Evolutionary conservation across 2,329 filamentous ascomycete genomes (phyloP).

Genomic region (Ophiostoma populinum): DNA sequence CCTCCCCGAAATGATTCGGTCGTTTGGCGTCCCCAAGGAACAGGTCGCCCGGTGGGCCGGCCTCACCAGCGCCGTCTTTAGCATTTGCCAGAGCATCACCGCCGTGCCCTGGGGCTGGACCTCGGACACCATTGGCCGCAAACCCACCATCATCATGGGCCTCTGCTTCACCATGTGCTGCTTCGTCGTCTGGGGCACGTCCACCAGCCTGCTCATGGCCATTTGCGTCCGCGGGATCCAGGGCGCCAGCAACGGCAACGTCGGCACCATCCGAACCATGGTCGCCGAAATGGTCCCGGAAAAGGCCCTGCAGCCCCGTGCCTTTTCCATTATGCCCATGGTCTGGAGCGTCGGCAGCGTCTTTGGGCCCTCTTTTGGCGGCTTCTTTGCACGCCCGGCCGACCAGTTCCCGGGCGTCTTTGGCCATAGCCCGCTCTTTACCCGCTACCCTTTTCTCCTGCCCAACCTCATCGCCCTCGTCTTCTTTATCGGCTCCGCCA

Average conservation of each 20-base stretch:
- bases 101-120: slow-evolving; percentile 60
- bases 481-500: slow-evolving; percentile 64
- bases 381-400: slow-evolving; percentile 67
- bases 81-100: slow-evolving; percentile 51
- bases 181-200: slow-evolving; percentile 71
- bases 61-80: slow-evolving; percentile 54
- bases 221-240: slow-evolving; percentile 61
- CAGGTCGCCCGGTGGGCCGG: slow-evolving; percentile 71
- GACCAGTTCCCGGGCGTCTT: slow-evolving; percentile 58
- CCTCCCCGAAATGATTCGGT: slow-evolving; percentile 67
- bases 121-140: slow-evolving; percentile 66
- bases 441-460: slow-evolving; percentile 62
- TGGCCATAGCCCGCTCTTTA: slow-evolving; percentile 48
- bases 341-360: slow-evolving; percentile 78
- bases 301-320: slow-evolving; percentile 68
- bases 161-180: slow-evolving; percentile 65
- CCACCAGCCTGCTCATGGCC: slow-evolving; percentile 62
- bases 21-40: slow-evolving; percentile 53
- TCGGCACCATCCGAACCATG: slow-evolving; percentile 83
- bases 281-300: slow-evolving; percentile 87
- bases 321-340: slow-evolving; percentile 86
- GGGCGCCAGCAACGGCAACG: slow-evolving; percentile 76
- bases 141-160: slow-evolving; percentile 60
- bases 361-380: slow-evolving; percentile 76
- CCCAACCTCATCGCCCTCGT: slow-evolving; percentile 65